Evolutionary conservation across 192 early-diverging fungal genomes (phyloP).

Genomic region (Backusella parvicylindrica): DNA sequence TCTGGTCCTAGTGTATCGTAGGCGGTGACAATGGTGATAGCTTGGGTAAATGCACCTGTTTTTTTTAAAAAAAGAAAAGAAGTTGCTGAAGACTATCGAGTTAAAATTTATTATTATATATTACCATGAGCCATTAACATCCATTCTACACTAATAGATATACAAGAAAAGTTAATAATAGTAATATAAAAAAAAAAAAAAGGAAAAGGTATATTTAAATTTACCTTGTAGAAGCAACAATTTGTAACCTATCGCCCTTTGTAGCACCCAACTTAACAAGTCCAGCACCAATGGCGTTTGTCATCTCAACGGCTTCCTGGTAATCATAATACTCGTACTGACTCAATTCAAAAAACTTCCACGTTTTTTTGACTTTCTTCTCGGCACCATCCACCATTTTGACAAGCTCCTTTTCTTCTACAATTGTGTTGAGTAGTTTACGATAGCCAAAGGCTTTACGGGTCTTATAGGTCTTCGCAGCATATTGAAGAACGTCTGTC

Average conservation of each 20-base stretch:
- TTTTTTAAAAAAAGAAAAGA: not conserved
- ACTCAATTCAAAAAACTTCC: slow-evolving; percentile 80
- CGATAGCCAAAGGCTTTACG: slow-evolving; percentile 69
- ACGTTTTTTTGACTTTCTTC: slow-evolving; percentile 67
- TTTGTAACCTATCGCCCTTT: slow-evolving; percentile 47
- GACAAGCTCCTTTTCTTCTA: slow-evolving; percentile 69
- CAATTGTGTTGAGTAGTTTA: slow-evolving; percentile 53
- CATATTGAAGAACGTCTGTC: slow-evolving; percentile 67
- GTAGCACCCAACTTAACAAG: slow-evolving; percentile 60
- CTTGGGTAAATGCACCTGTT: slow-evolving; percentile 59
- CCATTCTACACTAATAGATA: slow-evolving; percentile 38
- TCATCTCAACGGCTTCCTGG: slow-evolving; percentile 52
- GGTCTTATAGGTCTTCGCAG: slow-evolving; percentile 44
- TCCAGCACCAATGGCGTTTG: slow-evolving; percentile 63
- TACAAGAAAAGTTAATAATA: too few species aligned
- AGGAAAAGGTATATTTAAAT: not conserved
- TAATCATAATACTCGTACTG: slow-evolving; percentile 78
- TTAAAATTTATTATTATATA: not conserved
- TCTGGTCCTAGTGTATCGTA: slow-evolving; percentile 83
- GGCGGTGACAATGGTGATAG: slow-evolving; percentile 79
- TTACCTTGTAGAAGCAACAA: slow-evolving; percentile 72
- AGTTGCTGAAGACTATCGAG: not conserved
- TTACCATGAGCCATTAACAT: slow-evolving; percentile 32
- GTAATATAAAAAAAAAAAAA: not conserved
- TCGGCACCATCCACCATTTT: slow-evolving; percentile 57